Evolutionary conservation across 1,284 basidiomycete species (phyloP), one percentile per base, ranked within the genome.

Genomic region (Leccinum fuscescens): DNA sequence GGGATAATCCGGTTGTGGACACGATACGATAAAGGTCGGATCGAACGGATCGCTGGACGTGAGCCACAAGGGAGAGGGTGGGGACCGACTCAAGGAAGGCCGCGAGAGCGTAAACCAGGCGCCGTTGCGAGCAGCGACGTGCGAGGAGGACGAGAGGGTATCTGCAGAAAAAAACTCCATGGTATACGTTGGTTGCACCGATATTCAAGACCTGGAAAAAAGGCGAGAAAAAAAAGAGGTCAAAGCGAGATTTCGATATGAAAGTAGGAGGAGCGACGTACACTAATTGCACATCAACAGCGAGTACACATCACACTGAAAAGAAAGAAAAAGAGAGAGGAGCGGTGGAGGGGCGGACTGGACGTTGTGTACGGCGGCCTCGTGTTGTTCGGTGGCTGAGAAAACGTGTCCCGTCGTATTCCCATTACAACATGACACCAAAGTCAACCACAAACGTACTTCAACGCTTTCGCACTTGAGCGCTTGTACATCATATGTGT

Each of bases 321-420:
- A 46, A 20, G 57, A 60, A 60, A 69, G 61, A 56, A 70, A 55
- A 57, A 35, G 51, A 59, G 31, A 49, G 48, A 15, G 20, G 46
- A 12, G 24, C 48, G 48, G 59, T 54, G 56, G 58, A 20, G 56
- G 42, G 49, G 48, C 53, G 59, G 53, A 55, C 60, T 50, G 52
- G 62, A 33, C 48, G 65, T 46, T 55, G 59, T 44, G 33, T 39
- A 39, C 37, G 65, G 22, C 29, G 61, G 62, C 71, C 71, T 75
- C 71, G 71, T 72, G 73, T 68, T 64, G 66, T 42, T 33, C 39
- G 20, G 72, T 72, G 71, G 70, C 70, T 72, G 70, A 74, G 72
- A 72, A 72, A 74, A 75, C 73, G 71, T 72, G 72, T 69, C 56
- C 67, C 67, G 67, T 62, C 33, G 57, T 67, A 72, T 67, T 64